Evolutionary conservation across 805 yeast species (phyloP), one percentile per base, ranked within the genome.

Genomic region (Groenewaldozyma salmanticensis): DNA sequence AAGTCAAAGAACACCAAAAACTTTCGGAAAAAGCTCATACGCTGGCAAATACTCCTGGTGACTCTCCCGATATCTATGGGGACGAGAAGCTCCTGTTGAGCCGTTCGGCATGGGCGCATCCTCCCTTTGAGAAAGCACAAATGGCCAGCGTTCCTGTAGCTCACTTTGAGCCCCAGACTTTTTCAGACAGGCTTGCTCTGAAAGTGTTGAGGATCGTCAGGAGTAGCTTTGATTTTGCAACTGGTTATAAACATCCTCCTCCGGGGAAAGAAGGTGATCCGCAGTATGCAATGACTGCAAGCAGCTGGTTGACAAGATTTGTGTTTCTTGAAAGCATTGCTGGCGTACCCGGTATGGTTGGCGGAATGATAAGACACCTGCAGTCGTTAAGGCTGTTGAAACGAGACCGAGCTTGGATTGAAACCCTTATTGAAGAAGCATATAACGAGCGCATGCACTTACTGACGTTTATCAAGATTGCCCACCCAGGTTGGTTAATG

Each of bases 331-430:
- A 80, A 57, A 71, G 78, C 45, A 68, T 81, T 42, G 88, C 88
- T 3, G 87, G 85, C 5, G 83, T 80, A n/a, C 88, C 88, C 1
- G 87, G 88, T 7, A 73, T 78, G 68, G 81, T 77, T 36, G 88
- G 83, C 2, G 81, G 81, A 1, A 80, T 79, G 60, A 58, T 81
- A 33, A 70, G 87, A 43, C 87, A 81, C 54, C 65, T 80, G 51
- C 78, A 76, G 47, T 72, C 83, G 2, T 55, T 80, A 37, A 62
- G 88, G 48, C 57, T 78, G 38, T 62, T 81, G 49, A 68, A 68
- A 52, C 61, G 87, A 44, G 88, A 80, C 55, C 72, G 75, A 52
- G 86, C 83, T 1, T 81, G 85, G 81, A 70, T 81, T 46, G 84
- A 80, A 56, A 79, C 87, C 1, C 62, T 81, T 31, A 62, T 75